phyloP scores from a whole-genome alignment of 2,329 filamentous ascomycete genomes.

The Fusarium phyllophilum region DNA sequence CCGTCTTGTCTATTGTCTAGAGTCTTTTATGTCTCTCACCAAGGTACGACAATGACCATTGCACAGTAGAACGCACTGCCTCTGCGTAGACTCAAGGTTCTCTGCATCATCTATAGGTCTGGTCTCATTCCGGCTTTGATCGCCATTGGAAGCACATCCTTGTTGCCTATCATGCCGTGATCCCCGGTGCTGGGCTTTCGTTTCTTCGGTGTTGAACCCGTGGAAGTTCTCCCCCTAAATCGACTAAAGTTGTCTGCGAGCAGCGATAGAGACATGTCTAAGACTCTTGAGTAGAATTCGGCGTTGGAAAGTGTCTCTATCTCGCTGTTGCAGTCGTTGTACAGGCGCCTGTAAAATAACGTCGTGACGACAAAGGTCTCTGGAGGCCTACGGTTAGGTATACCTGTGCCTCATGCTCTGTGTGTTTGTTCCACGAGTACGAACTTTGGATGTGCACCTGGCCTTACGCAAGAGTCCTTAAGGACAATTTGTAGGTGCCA shows the following conservation, averaged over 20 bases:
- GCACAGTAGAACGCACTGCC: conserved; percentile 16
- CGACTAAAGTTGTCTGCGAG: conserved; percentile 1
- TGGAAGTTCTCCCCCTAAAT: background rate
- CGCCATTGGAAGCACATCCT: conserved; percentile 11
- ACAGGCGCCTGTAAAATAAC: conserved; percentile 17
- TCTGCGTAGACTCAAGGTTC: conserved; percentile 32
- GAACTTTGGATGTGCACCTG: conserved; percentile 20
- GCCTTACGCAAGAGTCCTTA: conserved; percentile 1
- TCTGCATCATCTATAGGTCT: conserved; percentile 41
- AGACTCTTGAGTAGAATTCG: conserved; percentile 18
- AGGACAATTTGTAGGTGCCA: background rate
- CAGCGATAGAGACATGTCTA: conserved; percentile 24
- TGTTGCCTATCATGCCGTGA: conserved; percentile 25
- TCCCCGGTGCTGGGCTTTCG: conserved; percentile 6
- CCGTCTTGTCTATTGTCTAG: conserved; percentile 34
- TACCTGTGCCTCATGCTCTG: conserved; percentile 25
- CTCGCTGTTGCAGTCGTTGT: conserved; percentile 2
- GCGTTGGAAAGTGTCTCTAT: background rate
- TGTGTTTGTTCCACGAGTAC: conserved; percentile 32
- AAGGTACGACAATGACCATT: conserved; percentile 15
- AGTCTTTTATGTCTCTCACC: conserved; percentile 33
- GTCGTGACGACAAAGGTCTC: conserved; percentile 12
- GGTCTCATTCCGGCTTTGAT: conserved; percentile 11
- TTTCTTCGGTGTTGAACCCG: conserved; percentile 20
- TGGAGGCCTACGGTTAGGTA: conserved; percentile 28